Percentiles rank a stretch among this genome's conserved stretches.
These are phyloP conservation scores for Heliamphora pulchella DNA, from an alignment of 179 eudicot species.

Conservation along the genomic window DNA sequence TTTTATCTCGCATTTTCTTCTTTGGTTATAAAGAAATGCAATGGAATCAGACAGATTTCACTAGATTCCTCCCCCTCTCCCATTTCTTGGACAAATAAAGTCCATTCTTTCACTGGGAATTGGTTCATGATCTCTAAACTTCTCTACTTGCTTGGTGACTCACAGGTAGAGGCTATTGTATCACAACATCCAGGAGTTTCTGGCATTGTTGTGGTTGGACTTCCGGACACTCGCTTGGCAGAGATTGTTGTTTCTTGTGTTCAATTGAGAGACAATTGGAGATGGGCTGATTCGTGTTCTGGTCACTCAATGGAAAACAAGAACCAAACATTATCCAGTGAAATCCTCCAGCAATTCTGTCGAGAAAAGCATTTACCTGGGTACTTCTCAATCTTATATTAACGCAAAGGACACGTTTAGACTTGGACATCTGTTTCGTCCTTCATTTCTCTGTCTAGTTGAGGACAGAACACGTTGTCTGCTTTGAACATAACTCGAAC, in stretches of 20 bases:
- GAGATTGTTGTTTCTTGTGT: constrained; percentile 81
- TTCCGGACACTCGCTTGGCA: constrained; percentile 53
- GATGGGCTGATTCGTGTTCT: constrained; percentile 38
- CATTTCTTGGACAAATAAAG: too few species aligned
- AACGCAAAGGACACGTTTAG: background rate
- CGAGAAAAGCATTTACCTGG: constrained; percentile 46
- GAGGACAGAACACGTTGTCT: too few species aligned
- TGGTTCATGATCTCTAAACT: background rate
- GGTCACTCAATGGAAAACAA: constrained; percentile 15
- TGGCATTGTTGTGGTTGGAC: constrained; percentile 49
- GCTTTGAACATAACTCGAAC: background rate
- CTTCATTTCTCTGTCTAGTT: background rate
- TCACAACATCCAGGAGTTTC: constrained; percentile 71
- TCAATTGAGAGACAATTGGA: constrained; percentile 49
- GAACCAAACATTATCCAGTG: constrained; percentile 34
- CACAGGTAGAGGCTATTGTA: constrained; percentile 63
- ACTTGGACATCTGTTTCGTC: background rate
- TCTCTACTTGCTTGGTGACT: constrained; percentile 7
- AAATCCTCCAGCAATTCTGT: constrained; percentile 53
- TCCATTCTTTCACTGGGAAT: background rate
- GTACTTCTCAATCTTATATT: constrained; percentile 24
- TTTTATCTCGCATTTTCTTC: background rate
- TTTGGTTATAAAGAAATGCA: background rate
- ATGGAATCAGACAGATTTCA: background rate
- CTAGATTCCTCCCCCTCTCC: background rate